Percentiles rank a stretch among this genome's conserved stretches.
phyloP scores from a whole-genome alignment of 164 flowering plant genomes.

The Houttuynia cordata region DNA sequence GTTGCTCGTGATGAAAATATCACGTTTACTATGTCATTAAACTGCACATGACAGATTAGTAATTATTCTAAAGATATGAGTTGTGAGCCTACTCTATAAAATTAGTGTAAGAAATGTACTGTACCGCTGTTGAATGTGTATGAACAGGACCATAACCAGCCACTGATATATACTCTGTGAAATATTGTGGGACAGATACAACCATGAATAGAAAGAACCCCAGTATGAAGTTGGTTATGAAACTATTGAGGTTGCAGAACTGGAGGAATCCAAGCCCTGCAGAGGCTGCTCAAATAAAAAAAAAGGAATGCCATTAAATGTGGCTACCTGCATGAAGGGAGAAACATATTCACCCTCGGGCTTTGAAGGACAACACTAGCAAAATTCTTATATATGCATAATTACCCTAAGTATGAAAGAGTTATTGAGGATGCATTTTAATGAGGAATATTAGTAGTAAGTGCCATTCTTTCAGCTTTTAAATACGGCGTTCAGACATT shows the following conservation, averaged over 20 bases:
- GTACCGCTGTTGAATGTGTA: conserved; percentile 44
- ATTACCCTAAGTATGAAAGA: background rate
- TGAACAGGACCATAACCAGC: conserved; percentile 73
- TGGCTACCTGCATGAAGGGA: background rate
- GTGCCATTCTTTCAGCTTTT: too few species aligned
- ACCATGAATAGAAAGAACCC: conserved; percentile 92
- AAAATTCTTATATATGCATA: background rate
- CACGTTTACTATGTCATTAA: conserved; percentile 60
- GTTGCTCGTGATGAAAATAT: conserved; percentile 80
- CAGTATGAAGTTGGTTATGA: conserved; percentile 72
- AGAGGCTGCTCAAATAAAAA: conserved; percentile 40
- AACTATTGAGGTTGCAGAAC: conserved; percentile 94
- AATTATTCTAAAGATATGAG: background rate
- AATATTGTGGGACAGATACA: conserved; percentile 82
- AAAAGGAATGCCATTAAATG: background rate
- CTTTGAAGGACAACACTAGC: background rate
- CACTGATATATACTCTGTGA: conserved; percentile 34
- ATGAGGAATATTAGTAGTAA: too few species aligned
- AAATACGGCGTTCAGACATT: too few species aligned
- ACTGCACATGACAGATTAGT: conserved; percentile 33
- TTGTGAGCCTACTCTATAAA: background rate
- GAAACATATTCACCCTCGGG: background rate
- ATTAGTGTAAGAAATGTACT: conserved; percentile 2
- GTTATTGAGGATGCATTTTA: too few species aligned
- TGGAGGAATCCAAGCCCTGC: conserved; percentile 82